These are phyloP conservation scores for Gamarada debralockiae DNA, from an alignment of 495 filamentous ascomycete species.

Conservation along the genomic window DNA sequence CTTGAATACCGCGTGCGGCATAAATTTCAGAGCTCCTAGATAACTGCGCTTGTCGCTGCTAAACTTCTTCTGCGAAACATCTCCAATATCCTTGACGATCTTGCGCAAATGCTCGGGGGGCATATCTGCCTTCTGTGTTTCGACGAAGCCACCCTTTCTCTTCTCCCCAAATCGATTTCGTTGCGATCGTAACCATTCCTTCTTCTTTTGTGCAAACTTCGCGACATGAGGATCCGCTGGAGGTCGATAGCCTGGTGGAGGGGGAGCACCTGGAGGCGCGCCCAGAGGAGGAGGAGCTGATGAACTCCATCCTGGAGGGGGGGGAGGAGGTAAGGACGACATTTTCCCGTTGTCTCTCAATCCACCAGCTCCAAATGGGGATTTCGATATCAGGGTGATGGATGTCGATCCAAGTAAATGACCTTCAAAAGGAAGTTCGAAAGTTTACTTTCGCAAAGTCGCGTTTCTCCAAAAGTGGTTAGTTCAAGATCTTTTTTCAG, in stretches of 20 bases:
- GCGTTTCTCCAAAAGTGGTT: no score
- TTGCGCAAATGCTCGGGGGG: slow-evolving; percentile 97
- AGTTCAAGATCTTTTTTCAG: no score
- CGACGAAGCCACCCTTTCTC: slow-evolving; percentile 91
- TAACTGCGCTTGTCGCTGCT: slow-evolving; percentile 98
- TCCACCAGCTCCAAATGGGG: slow-evolving; percentile 18
- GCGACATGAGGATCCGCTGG: slow-evolving; percentile 81
- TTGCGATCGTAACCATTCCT: slow-evolving; percentile 94
- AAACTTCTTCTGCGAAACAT: slow-evolving; percentile 99
- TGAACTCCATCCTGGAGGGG: slow-evolving; percentile 71
- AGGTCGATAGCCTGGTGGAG: slow-evolving; percentile 85
- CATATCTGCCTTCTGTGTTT: slow-evolving; percentile 99
- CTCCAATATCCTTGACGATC: slow-evolving; percentile 97
- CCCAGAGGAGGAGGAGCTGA: slow-evolving; percentile 59
- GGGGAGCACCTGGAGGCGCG: slow-evolving; percentile 63
- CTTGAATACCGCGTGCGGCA: slow-evolving; percentile 99
- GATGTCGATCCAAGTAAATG: not conserved
- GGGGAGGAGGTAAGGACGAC: slow-evolving; percentile 73
- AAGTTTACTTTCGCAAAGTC: no score
- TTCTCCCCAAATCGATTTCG: slow-evolving; percentile 95
- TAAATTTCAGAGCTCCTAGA: slow-evolving; percentile 95
- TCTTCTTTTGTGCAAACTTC: slow-evolving; percentile 98
- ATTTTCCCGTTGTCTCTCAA: slow-evolving; percentile 41
- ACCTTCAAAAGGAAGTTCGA: no score
- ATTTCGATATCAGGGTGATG: not conserved